A percentile compares a stretch with the other conserved stretches of the same genome.
Evolutionary conservation across 306 rosid genomes (phyloP).

Genomic region (Trifolium subterraneum): DNA sequence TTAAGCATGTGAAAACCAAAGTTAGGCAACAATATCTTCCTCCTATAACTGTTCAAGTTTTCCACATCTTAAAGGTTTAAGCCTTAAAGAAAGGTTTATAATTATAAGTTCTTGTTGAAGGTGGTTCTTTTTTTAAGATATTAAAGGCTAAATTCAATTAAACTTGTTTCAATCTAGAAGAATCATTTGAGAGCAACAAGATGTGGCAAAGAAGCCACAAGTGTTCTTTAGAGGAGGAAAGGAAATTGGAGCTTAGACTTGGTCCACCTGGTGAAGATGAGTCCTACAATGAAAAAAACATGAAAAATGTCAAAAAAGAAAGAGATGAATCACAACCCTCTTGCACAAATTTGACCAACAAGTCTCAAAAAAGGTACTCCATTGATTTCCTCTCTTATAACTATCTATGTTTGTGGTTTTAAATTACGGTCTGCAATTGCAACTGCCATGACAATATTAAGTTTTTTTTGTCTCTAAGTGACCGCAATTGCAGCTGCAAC

Average conservation of each 20-base stretch:
- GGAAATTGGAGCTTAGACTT: slow-evolving; percentile 82
- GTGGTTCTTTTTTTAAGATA: not conserved
- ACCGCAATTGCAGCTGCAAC: not conserved
- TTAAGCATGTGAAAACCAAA: slow-evolving; percentile 31
- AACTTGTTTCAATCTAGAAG: slow-evolving; percentile 24
- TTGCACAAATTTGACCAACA: slow-evolving; percentile 59
- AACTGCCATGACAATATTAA: not conserved
- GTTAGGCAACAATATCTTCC: not conserved
- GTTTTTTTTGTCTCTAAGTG: not conserved
- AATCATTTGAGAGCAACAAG: slow-evolving; percentile 10
- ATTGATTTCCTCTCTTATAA: slow-evolving; percentile 31
- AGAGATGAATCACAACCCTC: slow-evolving; percentile 56
- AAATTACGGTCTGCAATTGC: not conserved
- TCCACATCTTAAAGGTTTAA: not conserved
- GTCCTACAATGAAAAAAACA: slow-evolving; percentile 40
- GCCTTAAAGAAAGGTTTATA: slow-evolving; percentile 6
- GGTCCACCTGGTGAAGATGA: slow-evolving; percentile 86
- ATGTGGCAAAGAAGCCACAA: slow-evolving; percentile 53
- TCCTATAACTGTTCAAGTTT: slow-evolving; percentile 24
- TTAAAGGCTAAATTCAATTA: slow-evolving; percentile 11
- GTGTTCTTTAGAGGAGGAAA: slow-evolving; percentile 69
- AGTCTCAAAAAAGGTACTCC: slow-evolving; percentile 81
- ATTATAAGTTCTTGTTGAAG: slow-evolving; percentile 13
- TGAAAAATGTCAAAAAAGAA: slow-evolving; percentile 39
- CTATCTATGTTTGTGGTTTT: not conserved